Conservation (phyloP, 176 grass and related monocot species). For the Phoenix roebelenii region DNA sequence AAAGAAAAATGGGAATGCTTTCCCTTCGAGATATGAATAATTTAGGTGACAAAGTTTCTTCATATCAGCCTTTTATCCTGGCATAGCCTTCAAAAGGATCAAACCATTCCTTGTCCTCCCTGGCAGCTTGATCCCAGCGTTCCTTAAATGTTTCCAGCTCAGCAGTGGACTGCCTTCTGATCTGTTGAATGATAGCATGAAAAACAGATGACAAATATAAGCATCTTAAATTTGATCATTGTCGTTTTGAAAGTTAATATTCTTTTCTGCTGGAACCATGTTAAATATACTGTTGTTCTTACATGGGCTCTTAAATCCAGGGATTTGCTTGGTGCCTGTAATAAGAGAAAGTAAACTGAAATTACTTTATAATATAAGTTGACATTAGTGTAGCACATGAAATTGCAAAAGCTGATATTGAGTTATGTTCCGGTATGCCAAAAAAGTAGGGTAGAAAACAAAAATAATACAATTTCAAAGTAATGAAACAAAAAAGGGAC, state of each 20-base stretch:
- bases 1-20: too few relatives aligned
- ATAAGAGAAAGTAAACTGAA: slow-evolving; percentile 11
- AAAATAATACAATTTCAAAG: too few relatives aligned
- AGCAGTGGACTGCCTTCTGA: slow-evolving; percentile 85
- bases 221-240: neutral
- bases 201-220: neutral
- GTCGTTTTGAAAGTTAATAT: neutral
- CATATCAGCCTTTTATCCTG: slow-evolving; percentile 6
- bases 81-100: slow-evolving; percentile 43
- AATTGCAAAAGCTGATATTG: neutral
- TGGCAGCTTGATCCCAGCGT: slow-evolving; percentile 74
- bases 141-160: slow-evolving; percentile 77
- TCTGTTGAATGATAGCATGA: slow-evolving; percentile 23
- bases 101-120: slow-evolving; percentile 65
- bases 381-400: neutral
- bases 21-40: too few relatives aligned
- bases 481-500: neutral
- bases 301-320: slow-evolving; percentile 80
- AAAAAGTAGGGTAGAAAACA: too few relatives aligned
- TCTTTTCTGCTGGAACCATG: neutral
- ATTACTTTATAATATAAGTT: neutral
- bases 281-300: slow-evolving; percentile 16
- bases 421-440: too few relatives aligned
- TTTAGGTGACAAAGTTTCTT: neutral
- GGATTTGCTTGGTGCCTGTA: slow-evolving; percentile 49